Percentiles rank a stretch among this genome's conserved stretches.
phyloP scores from a whole-genome alignment of 306 rosid genomes.

The Alnus rubra region DNA sequence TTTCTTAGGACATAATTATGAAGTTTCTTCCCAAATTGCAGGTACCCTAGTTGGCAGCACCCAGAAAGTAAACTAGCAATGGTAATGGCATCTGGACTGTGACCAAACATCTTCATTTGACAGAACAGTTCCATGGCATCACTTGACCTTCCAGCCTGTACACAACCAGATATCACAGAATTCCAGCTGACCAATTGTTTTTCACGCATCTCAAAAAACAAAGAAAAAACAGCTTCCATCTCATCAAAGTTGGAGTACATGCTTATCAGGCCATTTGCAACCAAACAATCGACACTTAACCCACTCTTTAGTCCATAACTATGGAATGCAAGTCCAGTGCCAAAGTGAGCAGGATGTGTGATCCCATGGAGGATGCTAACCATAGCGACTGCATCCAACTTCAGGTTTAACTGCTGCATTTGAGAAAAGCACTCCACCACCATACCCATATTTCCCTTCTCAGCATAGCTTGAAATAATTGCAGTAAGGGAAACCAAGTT shows the following conservation, averaged over 20 bases:
- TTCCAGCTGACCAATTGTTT: conserved; percentile 68
- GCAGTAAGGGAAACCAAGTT: conserved; percentile 67
- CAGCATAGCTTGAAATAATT: conserved; percentile 59
- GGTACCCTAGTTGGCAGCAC: conserved; percentile 67
- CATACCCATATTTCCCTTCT: conserved; percentile 45
- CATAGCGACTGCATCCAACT: conserved; percentile 66
- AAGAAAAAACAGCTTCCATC: conserved; percentile 45
- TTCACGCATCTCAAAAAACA: conserved; percentile 49
- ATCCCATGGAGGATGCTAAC: conserved; percentile 77
- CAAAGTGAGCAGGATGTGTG: conserved; percentile 44
- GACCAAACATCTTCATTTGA: conserved; percentile 57
- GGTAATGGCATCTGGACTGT: conserved; percentile 62
- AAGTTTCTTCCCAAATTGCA: conserved; percentile 58
- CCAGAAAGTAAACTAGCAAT: conserved; percentile 70
- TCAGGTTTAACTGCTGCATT: conserved; percentile 49
- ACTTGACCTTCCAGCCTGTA: conserved; percentile 66
- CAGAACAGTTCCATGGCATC: conserved; percentile 62
- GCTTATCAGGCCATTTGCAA: conserved; percentile 73
- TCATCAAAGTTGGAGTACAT: conserved; percentile 72
- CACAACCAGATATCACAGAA: conserved; percentile 75
- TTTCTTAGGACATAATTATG: conserved; percentile 60
- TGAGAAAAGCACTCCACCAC: conserved; percentile 48
- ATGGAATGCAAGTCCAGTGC: conserved; percentile 63
- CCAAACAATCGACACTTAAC: conserved; percentile 45
- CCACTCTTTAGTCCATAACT: conserved; percentile 62